Evolutionary conservation across 1,284 basidiomycete species (phyloP), one percentile per base, ranked within the genome.

Genomic region (Agaricales sp.): DNA sequence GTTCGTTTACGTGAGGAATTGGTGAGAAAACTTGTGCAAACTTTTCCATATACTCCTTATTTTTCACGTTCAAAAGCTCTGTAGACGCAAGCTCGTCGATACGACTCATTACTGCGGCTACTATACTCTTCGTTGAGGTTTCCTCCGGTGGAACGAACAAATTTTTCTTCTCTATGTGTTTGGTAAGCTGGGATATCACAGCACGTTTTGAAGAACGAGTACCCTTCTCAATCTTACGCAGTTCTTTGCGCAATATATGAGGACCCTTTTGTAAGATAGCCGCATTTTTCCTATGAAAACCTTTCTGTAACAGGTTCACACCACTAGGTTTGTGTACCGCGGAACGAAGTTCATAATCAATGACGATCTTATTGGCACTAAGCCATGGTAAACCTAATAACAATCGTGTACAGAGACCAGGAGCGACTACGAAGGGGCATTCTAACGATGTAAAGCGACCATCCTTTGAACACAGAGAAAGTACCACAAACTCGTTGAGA

Each of bases 321-420:
- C 48, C 46, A 11, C 14, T 43, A n/a, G 14, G 21, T 38, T 57
- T 57, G 41, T 57, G 53, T 18, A 59, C 50, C 8, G 46, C 53
- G 13, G 54, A 51, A 2, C 55, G 49, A 0, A n/a, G 24, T 19
- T 45, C n/a, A 46, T 54, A 49, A 48, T 61, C 56, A 19, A 59
- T 47, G 3, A 62, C 54, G 48, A 64, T 55, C 1, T 55, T 22
- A 47, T 64, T 61, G n/a, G 35, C 19, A 13, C 6, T 4, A 0
- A 62, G 48, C 19, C 54, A 64, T 1, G 59, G 62, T 12, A 59
- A 26, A 1, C 60, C 61, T 0, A 63, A 47, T 8, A 63, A 43
- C 2, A 63, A 16, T 14, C 49, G 49, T 2, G 52, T 41, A 47
- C 55, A 57, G 1, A 57, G 53, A 22, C 41, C 41, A 4, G 54